Base-by-base conservation (phyloP, 805 yeast species). In the Lachancea quebecensis region DNA sequence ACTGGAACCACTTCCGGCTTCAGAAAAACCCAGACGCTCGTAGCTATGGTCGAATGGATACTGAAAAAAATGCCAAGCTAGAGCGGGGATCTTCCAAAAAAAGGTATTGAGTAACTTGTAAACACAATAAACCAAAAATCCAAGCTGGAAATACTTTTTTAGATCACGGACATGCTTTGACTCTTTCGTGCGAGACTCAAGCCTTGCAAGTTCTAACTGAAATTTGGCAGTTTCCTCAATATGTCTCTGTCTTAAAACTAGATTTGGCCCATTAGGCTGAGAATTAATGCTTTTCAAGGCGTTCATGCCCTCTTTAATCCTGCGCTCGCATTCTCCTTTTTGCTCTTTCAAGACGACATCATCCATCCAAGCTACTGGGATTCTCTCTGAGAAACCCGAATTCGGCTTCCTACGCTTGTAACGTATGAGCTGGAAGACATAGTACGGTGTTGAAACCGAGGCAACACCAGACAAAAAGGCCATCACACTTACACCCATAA, bases 51-150 rank as follows among this genome's bases (percentile, higher is more conserved):
- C 61, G 4, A 39, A 27, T 11, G 64, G 59, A 43, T 45, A 35
- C 15, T 43, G 36, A 2, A 52, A 16, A 9, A 52, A 40, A 41
- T 55, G 60, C 2, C 36, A 25, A 3, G 56, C 43, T 3, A 61
- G 46, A 18, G 55, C 52, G 1, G 70, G 64, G 0, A 65, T 33
- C 39, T 57, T 60, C 2, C 56, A 49, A 0, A 54, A 28, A 17
- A 60, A 56, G 1, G 69, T 69, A 38, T 63, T 63, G 2, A 54
- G 33, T 3, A 69, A 49, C 52, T 67, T 70, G 45, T 68, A 65
- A 6, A 61, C 25, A 56, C 73, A 70, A 38, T 68, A 70, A 6
- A 66, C 39, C 4, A 68, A 49, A 38, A 70, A 56, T 2, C 46
- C 42, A 31, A 55, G 30, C 16, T 59, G 58, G 45, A 58, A 56